These are phyloP conservation scores for Rubia peregrina DNA, from an alignment of 305 asterid genomes.

Conservation along the genomic window DNA sequence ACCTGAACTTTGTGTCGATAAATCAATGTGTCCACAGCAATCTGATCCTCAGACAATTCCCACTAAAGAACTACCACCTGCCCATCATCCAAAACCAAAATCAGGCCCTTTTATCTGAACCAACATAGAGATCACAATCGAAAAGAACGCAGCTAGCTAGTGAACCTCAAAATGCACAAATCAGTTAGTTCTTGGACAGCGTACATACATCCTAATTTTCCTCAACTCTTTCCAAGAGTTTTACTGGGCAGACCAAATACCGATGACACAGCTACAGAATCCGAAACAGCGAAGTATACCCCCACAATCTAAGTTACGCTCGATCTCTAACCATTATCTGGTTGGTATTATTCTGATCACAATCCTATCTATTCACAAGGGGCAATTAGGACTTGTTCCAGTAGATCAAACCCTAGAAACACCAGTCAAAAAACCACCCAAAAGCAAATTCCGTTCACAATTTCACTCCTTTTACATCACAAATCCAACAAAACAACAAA, in stretches of 20 bases:
- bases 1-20: slow-evolving; percentile 19
- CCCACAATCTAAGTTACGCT: slow-evolving; percentile 16
- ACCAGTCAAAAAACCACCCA: slow-evolving; percentile 16
- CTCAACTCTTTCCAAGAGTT: slow-evolving; percentile 9
- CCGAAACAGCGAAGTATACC: slow-evolving; percentile 16
- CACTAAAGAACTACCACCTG: slow-evolving; percentile 23
- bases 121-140: slow-evolving; percentile 18
- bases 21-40: slow-evolving; percentile 22
- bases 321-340: slow-evolving; percentile 14
- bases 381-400: slow-evolving; percentile 5
- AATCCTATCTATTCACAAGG: slow-evolving; percentile 13
- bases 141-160: slow-evolving; percentile 19
- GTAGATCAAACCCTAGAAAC: slow-evolving; percentile 20
- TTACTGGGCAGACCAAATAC: slow-evolving; percentile 12
- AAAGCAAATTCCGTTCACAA: slow-evolving; percentile 11
- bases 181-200: slow-evolving; percentile 14
- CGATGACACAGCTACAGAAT: slow-evolving; percentile 12
- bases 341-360: slow-evolving; percentile 15
- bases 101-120: slow-evolving; percentile 23
- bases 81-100: slow-evolving; percentile 27
- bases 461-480: slow-evolving; percentile 10
- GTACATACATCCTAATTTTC: slow-evolving; percentile 9
- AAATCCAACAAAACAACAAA: background rate
- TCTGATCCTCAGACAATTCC: slow-evolving; percentile 21
- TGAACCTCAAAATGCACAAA: slow-evolving; percentile 22